These are phyloP conservation scores for Aspergillus vadensis DNA, from an alignment of 2,329 filamentous ascomycete species.

Conservation along the genomic window DNA sequence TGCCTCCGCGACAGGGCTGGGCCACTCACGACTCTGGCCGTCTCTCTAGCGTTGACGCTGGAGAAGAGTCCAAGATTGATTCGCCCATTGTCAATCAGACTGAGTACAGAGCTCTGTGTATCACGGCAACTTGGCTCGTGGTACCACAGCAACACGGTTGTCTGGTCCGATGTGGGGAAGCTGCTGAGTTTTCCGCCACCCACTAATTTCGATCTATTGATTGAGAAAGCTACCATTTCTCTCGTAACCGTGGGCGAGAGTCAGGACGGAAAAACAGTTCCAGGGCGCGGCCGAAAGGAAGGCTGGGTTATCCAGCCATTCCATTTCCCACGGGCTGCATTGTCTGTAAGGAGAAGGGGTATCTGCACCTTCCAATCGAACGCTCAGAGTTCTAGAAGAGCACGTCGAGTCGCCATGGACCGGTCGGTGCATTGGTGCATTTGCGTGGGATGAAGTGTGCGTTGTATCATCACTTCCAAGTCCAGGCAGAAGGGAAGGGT, in stretches of 20 bases:
- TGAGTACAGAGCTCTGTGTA: background rate
- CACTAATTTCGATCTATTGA: slow-evolving; percentile 7
- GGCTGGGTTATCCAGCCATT: slow-evolving; percentile 3
- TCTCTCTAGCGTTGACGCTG: background rate
- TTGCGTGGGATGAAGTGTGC: background rate
- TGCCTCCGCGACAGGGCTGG: background rate
- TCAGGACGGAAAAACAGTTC: background rate
- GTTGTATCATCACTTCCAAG: no score
- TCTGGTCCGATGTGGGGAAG: slow-evolving; percentile 7
- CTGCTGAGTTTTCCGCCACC: slow-evolving; percentile 13
- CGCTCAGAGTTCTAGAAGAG: background rate
- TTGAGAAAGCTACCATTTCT: background rate
- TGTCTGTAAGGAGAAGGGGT: background rate
- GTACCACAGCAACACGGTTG: background rate
- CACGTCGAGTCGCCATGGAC: no score
- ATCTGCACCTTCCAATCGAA: background rate
- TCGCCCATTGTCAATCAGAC: background rate
- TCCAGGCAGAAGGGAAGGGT: background rate
- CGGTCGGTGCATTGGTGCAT: no score
- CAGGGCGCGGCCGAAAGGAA: background rate
- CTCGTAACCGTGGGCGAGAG: background rate
- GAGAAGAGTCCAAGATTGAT: background rate
- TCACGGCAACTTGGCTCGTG: background rate
- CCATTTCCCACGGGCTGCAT: background rate
- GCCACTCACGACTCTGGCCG: background rate